Percentiles rank a stretch among this genome's conserved stretches.
Evolutionary conservation across 2,329 filamentous ascomycete genomes (phyloP).

Genomic region (Arthrobotrys entomopaga): DNA sequence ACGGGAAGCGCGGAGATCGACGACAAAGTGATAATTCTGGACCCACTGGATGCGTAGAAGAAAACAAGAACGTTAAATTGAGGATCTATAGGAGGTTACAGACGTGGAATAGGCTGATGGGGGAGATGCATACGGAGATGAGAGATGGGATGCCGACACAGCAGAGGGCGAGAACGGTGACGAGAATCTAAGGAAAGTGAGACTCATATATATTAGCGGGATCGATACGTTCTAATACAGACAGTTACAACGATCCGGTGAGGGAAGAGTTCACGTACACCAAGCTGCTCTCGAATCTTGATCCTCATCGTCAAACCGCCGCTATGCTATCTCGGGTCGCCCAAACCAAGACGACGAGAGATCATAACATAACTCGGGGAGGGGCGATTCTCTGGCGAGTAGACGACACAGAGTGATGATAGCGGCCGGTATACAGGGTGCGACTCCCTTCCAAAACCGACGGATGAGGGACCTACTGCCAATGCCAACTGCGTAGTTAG

Average conservation of each 20-base stretch:
- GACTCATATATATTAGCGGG: neutral
- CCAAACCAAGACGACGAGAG: slow-evolving; percentile 13
- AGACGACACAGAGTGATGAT: neutral
- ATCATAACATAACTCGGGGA: slow-evolving; percentile 30
- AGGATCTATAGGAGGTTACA: neutral
- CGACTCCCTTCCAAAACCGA: no score
- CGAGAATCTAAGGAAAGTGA: slow-evolving; percentile 61
- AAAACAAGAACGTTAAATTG: no score
- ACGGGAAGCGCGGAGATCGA: slow-evolving; percentile 69
- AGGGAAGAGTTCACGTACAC: slow-evolving; percentile 59
- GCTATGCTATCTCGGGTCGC: slow-evolving; percentile 46
- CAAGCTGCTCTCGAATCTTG: slow-evolving; percentile 87
- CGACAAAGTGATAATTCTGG: slow-evolving; percentile 72
- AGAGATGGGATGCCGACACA: slow-evolving; percentile 79
- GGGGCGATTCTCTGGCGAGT: neutral
- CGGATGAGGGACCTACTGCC: no score
- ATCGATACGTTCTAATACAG: neutral
- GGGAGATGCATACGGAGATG: slow-evolving; percentile 68
- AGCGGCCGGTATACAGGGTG: neutral
- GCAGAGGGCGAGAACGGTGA: slow-evolving; percentile 77
- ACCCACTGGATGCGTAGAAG: slow-evolving; percentile 67
- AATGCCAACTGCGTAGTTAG: no score
- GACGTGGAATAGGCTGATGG: slow-evolving; percentile 9
- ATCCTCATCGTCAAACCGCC: slow-evolving; percentile 73
- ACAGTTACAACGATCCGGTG: neutral